Conservation (phyloP, 176 grass and related monocot genomes). For the Triticum urartu region DNA sequence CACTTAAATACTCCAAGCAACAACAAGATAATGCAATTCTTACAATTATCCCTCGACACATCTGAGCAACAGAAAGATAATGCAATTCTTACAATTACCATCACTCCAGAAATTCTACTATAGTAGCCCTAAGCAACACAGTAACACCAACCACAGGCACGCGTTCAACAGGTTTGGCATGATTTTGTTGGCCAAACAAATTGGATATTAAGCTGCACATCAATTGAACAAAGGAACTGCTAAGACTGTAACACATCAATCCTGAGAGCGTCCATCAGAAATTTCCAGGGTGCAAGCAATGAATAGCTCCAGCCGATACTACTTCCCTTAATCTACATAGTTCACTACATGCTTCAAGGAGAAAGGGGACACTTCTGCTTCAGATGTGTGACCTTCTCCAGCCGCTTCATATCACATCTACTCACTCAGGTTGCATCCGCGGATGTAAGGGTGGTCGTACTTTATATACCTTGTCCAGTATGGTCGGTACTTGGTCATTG, state of each 20-base stretch:
- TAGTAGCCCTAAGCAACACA: not conserved
- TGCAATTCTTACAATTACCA: not conserved
- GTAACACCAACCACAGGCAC: not conserved
- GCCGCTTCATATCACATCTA: conserved; percentile 33
- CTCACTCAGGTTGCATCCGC: conserved; percentile 80
- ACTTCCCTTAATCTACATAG: not conserved
- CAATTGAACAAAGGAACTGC: conserved; percentile 38
- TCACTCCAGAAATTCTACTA: not conserved
- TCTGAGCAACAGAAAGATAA: not conserved
- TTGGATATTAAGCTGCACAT: conserved; percentile 25
- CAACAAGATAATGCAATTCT: not conserved
- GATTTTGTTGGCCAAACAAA: not conserved
- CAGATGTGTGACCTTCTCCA: not conserved
- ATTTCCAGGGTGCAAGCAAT: not conserved
- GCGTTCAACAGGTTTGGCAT: not conserved
- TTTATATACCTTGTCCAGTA: conserved; percentile 99
- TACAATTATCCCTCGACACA: not conserved
- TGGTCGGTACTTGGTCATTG: conserved; percentile 88
- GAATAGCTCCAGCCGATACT: conserved; percentile 13
- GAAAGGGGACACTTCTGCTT: not conserved
- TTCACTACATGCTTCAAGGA: not conserved
- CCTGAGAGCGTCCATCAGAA: not conserved
- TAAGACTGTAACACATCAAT: conserved; percentile 10
- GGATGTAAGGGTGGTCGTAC: conserved; percentile 89
- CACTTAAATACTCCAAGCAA: not conserved